Evolutionary conservation across 1,284 basidiomycete genomes (phyloP), one percentile per base, ranked within the genome.

Genomic region (Ceratobasidium sp.): DNA sequence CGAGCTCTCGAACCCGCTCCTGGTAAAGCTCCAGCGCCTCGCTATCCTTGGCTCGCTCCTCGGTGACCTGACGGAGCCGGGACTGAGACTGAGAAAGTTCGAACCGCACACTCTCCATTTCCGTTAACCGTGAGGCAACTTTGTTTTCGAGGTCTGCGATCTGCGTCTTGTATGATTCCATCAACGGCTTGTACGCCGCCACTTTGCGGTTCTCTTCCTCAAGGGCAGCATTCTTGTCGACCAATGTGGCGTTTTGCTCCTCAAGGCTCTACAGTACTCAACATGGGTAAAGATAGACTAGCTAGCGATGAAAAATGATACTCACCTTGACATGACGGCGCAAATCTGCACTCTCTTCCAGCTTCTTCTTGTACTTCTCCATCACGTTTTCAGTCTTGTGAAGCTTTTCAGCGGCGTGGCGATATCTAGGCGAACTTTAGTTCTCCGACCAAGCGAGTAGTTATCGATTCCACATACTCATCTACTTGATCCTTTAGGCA

Each of bases 331-430:
- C 87, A 78, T 92, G 90, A 76, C 95, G 89, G 29, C 94, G 89
- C 49, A 97, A 86, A 78, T 96, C 94, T 2, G 93, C 94, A 3
- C 92, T 90, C 81, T 98, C 97, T 79, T 98, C 97, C 3, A 98
- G 87, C 83, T 98, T 98, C 87, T 95, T 97, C 85, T 97, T 97
- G 84, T 98, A 98, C 82, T 98, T 99, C 82, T 98, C 96, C 87
- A 98, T 95, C 41, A 97, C 96, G 79, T 97, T 97, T 82, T 98
- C 97, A 6, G 91, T 93, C 85, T 97, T 98, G 79, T 94, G 92
- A 41, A 96, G 84, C 76, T 91, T 93, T 79, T 98, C 97, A 2
- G 93, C 92, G 3, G 94, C 91, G 82, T 98, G 95, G 27, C 92
- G 91, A 78, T 92, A 92, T 80, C 94, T 95, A 62, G 19, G 7